Percentiles rank a stretch among this genome's conserved stretches.
Evolutionary conservation across 2,329 filamentous ascomycete genomes (phyloP).

Genomic region (Dryadomyces quercus-mongolicae): DNA sequence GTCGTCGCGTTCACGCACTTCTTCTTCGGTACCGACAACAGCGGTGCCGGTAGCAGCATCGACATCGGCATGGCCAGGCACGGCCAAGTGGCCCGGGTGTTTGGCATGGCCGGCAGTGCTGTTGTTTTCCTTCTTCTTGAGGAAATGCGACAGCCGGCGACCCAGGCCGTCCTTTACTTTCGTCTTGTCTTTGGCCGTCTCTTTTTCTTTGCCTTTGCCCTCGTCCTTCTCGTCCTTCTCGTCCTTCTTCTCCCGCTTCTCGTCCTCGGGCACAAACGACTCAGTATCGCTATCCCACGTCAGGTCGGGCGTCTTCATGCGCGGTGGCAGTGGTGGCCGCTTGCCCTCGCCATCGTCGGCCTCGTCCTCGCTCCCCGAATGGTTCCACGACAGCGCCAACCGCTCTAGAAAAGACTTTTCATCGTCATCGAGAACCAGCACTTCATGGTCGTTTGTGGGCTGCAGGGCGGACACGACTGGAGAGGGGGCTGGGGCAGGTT

Average conservation of each 20-base stretch:
- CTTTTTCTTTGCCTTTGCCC: constrained; percentile 18
- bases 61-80: constrained; percentile 17
- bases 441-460: neutral
- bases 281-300: constrained; percentile 33
- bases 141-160: constrained; percentile 7
- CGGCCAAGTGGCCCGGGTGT: constrained; percentile 23
- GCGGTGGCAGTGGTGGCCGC: constrained; percentile 43
- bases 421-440: constrained; percentile 40
- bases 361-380: constrained; percentile 17
- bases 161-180: constrained; percentile 9
- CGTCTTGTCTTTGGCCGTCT: constrained; percentile 20
- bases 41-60: constrained; percentile 18
- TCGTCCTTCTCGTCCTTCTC: constrained; percentile 16
- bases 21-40: constrained; percentile 20
- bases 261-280: constrained; percentile 17
- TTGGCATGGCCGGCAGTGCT: constrained; percentile 10
- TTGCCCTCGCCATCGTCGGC: constrained; percentile 27
- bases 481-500: neutral
- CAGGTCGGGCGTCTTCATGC: constrained; percentile 36
- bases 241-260: constrained; percentile 17
- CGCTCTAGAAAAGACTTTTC: constrained; percentile 47
- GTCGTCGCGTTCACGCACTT: constrained; percentile 50
- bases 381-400: constrained; percentile 24
- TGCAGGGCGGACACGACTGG: neutral
- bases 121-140: constrained; percentile 4